These are phyloP conservation scores for Microascus cirrosus DNA, from an alignment of 2,329 filamentous ascomycete species.

Conservation along the genomic window DNA sequence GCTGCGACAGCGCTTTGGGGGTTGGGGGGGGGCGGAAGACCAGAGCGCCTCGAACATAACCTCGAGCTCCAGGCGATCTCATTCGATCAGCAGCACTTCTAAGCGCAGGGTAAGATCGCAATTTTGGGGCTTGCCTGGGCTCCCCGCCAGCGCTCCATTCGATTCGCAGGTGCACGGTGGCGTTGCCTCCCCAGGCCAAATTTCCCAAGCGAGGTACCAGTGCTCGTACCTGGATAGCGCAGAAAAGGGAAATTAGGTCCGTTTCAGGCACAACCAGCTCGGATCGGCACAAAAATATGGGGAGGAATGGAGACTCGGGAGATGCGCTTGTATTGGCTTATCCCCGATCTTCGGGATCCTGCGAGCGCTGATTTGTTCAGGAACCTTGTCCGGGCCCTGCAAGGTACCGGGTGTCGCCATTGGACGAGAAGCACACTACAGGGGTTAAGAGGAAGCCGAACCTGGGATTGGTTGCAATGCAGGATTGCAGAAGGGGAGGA, in stretches of 20 bases:
- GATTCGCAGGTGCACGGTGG: background rate
- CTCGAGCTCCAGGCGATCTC: background rate
- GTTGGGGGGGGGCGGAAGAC: too few species aligned
- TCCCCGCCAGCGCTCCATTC: background rate
- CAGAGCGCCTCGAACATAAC: background rate
- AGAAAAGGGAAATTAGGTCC: slow-evolving; percentile 3
- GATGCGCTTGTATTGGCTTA: background rate
- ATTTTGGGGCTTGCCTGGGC: background rate
- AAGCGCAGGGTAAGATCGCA: background rate
- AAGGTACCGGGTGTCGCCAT: background rate
- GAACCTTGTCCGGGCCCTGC: background rate
- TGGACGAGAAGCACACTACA: background rate
- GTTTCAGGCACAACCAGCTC: slow-evolving; percentile 5
- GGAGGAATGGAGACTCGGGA: background rate
- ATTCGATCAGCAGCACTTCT: background rate
- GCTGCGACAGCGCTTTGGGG: too few species aligned
- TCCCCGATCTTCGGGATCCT: background rate
- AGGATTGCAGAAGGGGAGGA: background rate
- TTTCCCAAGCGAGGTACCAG: background rate
- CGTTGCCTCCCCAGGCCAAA: too few species aligned
- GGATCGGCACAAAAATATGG: background rate
- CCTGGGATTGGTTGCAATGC: background rate
- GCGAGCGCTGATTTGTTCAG: background rate
- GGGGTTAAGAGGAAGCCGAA: background rate
- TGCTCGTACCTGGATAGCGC: background rate